phyloP scores from a whole-genome alignment of 805 yeast species.

The Blastobotrys terrestris region DNA sequence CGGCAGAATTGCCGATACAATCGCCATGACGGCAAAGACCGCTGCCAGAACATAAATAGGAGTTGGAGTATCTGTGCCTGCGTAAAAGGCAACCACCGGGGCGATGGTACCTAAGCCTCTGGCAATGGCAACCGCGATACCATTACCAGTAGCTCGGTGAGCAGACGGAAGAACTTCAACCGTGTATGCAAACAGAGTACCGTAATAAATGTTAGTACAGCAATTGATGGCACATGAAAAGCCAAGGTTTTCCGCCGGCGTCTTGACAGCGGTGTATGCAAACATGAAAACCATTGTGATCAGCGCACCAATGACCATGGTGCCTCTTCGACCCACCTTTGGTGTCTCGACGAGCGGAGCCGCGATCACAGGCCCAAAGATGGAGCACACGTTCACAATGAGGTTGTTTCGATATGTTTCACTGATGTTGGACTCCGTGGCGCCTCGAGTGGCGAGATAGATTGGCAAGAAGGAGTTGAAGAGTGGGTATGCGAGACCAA shows the following conservation, averaged over 20 bases:
- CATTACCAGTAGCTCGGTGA: slow-evolving; percentile 41
- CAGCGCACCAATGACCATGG: slow-evolving; percentile 46
- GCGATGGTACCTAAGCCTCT: slow-evolving; percentile 42
- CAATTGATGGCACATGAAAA: slow-evolving; percentile 32
- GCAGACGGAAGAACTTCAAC: slow-evolving; percentile 40
- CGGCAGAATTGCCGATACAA: slow-evolving; percentile 42
- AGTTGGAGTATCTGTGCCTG: slow-evolving; percentile 42
- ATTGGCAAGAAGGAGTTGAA: slow-evolving; percentile 51
- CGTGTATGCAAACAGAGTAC: slow-evolving; percentile 44
- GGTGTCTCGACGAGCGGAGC: slow-evolving; percentile 18
- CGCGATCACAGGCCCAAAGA: slow-evolving; percentile 50
- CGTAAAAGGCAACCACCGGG: slow-evolving; percentile 43
- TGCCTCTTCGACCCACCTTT: slow-evolving; percentile 49
- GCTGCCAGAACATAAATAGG: slow-evolving; percentile 46
- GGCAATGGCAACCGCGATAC: slow-evolving; percentile 42
- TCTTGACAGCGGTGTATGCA: slow-evolving; percentile 56
- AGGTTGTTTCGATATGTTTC: slow-evolving; percentile 28
- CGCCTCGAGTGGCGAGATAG: slow-evolving; percentile 48
- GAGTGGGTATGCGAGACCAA: slow-evolving; percentile 53
- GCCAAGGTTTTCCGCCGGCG: slow-evolving; percentile 47
- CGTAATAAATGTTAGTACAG: slow-evolving; percentile 30
- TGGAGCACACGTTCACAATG: slow-evolving; percentile 42
- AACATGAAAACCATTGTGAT: slow-evolving; percentile 53
- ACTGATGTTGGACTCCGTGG: slow-evolving; percentile 19
- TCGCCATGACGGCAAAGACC: slow-evolving; percentile 38